These are phyloP conservation scores for Cystobasidium tubakii DNA, from an alignment of 768 basidiomycete species.

Conservation along the genomic window DNA sequence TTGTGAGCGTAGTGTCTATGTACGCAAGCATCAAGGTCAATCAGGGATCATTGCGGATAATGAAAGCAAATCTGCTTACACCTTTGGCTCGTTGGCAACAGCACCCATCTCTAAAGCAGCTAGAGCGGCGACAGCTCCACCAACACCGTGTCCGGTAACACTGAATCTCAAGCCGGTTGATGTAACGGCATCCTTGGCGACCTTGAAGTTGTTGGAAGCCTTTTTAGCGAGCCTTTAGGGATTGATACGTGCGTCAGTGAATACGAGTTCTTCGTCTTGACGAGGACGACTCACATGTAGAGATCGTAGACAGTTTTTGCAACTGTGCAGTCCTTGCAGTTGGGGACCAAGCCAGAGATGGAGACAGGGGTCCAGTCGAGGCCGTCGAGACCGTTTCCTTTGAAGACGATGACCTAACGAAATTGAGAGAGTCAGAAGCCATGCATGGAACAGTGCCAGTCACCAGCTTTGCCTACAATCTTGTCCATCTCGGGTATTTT, in stretches of 20 bases:
- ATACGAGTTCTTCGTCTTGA: not conserved
- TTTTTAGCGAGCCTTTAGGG: slow-evolving; percentile 18
- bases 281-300: not conserved
- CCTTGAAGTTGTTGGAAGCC: slow-evolving; percentile 34
- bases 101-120: slow-evolving; percentile 30
- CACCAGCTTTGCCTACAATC: not conserved
- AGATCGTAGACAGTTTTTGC: slow-evolving; percentile 30
- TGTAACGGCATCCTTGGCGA: slow-evolving; percentile 28
- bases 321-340: slow-evolving; percentile 32
- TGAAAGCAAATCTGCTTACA: not conserved
- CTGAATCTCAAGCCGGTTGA: slow-evolving; percentile 20
- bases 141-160: slow-evolving; percentile 31
- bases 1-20: slow-evolving; percentile 26
- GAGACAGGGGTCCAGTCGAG: slow-evolving; percentile 19
- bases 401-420: slow-evolving; percentile 32
- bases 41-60: too few relatives aligned
- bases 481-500: slow-evolving; percentile 28
- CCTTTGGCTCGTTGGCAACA: slow-evolving; percentile 7
- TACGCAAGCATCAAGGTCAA: not conserved
- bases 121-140: slow-evolving; percentile 35
- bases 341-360: slow-evolving; percentile 18
- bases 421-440: not conserved
- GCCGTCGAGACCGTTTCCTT: slow-evolving; percentile 25
- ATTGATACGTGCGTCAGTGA: too few relatives aligned
- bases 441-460: too few relatives aligned